Evolutionary conservation across 176 grass and related monocot genomes (phyloP), one percentile per base, ranked within the genome.

Genomic region (Carex cristatella): DNA sequence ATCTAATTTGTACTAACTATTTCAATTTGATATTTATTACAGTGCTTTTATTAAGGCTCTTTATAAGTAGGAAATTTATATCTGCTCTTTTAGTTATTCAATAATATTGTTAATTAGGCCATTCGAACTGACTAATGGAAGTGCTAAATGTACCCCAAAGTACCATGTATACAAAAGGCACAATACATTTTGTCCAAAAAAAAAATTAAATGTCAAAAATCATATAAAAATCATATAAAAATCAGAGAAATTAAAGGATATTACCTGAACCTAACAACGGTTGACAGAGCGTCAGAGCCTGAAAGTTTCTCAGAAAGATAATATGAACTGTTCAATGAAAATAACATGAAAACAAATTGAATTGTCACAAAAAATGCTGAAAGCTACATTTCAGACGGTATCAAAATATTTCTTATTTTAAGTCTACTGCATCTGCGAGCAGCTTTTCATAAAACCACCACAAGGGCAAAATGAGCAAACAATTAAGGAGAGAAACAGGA

Each of bases 361-460:
- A 57, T 74, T 28, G 49, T 78, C 74, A 56, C 74, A 57, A 58
- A 11, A 69, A 56, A 33, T 55, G 23, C 74, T 66, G 63, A 69
- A 38, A 51, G 63, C 64, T 83, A 66, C 61, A 66, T 67, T 81
- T 83, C 58, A 63, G 51, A 28, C n/a, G 44, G 59, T 65, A 61
- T 81, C 56, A 44, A 31, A 65, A 44, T 46, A 64, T 42, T 81
- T 78, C 49, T 78, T 78, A 78, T 78, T 78, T 58, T 10, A 78
- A 78, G 49, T 32, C 74, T 78, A 57, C 74, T 78, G 73, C 73
- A 77, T 77, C 49, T 32, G 51, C 23, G 2, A 77, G 72, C 51
- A 78, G 74, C 74, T 78, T 78, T 57, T 56, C 49, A 57, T 78
- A 78, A 72, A 57, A 78, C 49, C 49, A 70, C 14, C 73, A 78